A percentile compares a stretch with the other conserved stretches of the same genome.
phyloP scores from a whole-genome alignment of 2,329 filamentous ascomycete species.

The Didymella glomerata region DNA sequence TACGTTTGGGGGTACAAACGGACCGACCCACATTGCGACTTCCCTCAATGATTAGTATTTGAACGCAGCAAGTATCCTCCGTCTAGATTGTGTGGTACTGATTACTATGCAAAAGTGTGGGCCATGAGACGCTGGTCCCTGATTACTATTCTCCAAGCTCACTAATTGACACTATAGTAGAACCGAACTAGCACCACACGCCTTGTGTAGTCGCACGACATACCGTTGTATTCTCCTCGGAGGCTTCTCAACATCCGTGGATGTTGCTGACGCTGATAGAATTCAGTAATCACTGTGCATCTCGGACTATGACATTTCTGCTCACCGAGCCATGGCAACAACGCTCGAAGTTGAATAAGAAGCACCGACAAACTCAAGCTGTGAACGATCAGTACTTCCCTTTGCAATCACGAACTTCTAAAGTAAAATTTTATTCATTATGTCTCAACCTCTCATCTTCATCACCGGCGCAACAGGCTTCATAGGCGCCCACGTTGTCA shows the following conservation, averaged over 20 bases:
- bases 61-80: neutral
- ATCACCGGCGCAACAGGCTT: slow-evolving; percentile 42
- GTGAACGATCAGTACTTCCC: neutral
- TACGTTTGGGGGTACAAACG: neutral
- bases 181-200: neutral
- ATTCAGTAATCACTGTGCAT: neutral
- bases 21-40: neutral
- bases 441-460: slow-evolving; percentile 34
- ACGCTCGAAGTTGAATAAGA: neutral
- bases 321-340: neutral
- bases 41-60: neutral
- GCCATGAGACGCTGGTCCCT: neutral
- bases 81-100: neutral
- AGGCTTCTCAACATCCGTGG: neutral
- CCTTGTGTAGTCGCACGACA: neutral
- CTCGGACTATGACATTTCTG: neutral
- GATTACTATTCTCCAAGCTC: slow-evolving; percentile 12
- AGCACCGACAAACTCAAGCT: neutral
- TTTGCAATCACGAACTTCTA: neutral
- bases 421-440: neutral
- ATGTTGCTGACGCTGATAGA: neutral
- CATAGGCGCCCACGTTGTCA: slow-evolving; percentile 37
- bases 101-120: slow-evolving; percentile 1
- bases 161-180: neutral
- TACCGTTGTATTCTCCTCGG: neutral